Conservation (phyloP, 306 rosid species). For the Ammopiptanthus mongolicus region DNA sequence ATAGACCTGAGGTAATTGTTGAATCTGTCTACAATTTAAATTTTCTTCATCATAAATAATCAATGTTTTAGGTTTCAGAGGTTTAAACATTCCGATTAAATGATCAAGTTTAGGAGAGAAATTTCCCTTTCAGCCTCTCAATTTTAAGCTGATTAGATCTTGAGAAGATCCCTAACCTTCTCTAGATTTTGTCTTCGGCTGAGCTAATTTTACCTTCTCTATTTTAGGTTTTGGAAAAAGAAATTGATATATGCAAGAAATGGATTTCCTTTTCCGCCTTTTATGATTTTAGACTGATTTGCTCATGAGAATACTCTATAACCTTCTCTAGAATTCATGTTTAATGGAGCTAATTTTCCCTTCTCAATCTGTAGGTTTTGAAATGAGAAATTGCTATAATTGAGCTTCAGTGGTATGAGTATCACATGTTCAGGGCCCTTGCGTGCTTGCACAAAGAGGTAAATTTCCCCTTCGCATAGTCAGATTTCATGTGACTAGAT, state of each 20-base stretch:
- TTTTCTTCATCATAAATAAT: neutral
- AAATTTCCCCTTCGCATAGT: neutral
- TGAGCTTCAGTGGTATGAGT: slow-evolving; percentile 79
- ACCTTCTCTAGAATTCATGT: neutral
- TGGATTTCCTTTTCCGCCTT: neutral
- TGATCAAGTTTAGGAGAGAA: neutral
- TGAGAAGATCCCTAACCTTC: neutral
- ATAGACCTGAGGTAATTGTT: slow-evolving; percentile 77
- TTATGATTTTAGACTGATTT: neutral
- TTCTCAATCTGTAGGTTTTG: slow-evolving; percentile 48
- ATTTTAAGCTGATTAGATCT: neutral
- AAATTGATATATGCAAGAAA: slow-evolving; percentile 29
- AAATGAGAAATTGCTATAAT: slow-evolving; percentile 62
- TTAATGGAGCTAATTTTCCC: neutral
- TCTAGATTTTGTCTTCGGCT: neutral
- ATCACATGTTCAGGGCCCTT: slow-evolving; percentile 80
- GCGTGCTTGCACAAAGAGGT: slow-evolving; percentile 85
- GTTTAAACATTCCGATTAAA: neutral
- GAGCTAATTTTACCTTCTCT: slow-evolving; percentile 11
- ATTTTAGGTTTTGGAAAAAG: slow-evolving; percentile 48
- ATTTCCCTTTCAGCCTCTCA: neutral
- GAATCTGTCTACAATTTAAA: neutral
- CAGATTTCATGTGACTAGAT: neutral
- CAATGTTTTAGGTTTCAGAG: neutral
- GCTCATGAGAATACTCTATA: neutral